phyloP scores from a whole-genome alignment of 371 early-diverging fungal species.

The Basidiobolus meristosporus region DNA sequence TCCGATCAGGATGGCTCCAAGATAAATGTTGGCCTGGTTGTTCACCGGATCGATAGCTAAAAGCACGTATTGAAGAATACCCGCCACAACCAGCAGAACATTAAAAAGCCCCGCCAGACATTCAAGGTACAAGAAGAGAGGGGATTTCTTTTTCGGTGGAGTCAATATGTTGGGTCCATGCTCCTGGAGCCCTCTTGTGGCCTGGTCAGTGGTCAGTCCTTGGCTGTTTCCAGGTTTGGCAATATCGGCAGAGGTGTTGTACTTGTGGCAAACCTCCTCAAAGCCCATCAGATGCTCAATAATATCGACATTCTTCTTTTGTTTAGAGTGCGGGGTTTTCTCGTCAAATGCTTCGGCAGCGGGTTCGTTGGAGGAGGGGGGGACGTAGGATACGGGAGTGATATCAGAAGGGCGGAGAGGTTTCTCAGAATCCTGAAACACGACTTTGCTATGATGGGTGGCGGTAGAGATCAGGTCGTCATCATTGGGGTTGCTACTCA shows the following conservation, averaged over 20 bases:
- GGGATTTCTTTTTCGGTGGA: slow-evolving; percentile 66
- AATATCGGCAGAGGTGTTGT: slow-evolving; percentile 25
- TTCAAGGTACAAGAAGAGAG: slow-evolving; percentile 48
- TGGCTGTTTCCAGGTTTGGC: slow-evolving; percentile 34
- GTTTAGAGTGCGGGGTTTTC: slow-evolving; percentile 33
- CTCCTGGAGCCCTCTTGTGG: slow-evolving; percentile 28
- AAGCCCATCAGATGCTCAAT: slow-evolving; percentile 55
- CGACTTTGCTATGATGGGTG: too few species aligned
- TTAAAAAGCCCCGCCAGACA: slow-evolving; percentile 65
- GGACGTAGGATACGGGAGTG: too few species aligned
- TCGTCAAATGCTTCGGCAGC: slow-evolving; percentile 9
- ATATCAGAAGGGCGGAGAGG: too few species aligned
- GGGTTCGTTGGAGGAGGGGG: neutral
- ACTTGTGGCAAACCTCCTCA: slow-evolving; percentile 39
- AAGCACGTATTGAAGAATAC: slow-evolving; percentile 58
- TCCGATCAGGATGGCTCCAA: slow-evolving; percentile 70
- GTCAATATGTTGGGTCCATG: slow-evolving; percentile 71
- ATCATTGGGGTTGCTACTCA: too few species aligned
- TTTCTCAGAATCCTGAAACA: too few species aligned
- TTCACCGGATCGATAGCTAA: slow-evolving; percentile 40
- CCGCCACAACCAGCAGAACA: slow-evolving; percentile 63
- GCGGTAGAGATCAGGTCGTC: too few species aligned
- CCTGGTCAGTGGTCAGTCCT: slow-evolving; percentile 47
- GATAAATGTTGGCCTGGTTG: slow-evolving; percentile 58
- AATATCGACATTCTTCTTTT: slow-evolving; percentile 3